These are phyloP conservation scores for Graphiopsis chlorocephala DNA, from an alignment of 2,329 filamentous ascomycete genomes.

Conservation along the genomic window DNA sequence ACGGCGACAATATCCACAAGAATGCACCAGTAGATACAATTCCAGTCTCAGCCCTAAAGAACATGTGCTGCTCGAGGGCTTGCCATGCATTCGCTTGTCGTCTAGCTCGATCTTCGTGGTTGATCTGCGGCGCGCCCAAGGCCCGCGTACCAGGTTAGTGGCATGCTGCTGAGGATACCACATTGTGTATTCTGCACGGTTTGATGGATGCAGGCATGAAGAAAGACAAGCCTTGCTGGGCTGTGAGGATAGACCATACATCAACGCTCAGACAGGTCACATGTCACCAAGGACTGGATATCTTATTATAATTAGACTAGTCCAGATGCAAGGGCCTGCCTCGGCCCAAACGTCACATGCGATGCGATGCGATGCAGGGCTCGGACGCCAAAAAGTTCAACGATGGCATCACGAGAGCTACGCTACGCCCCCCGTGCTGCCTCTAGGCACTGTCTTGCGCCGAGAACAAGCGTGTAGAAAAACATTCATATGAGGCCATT, in stretches of 20 bases:
- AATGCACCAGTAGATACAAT: not conserved
- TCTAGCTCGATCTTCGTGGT: not conserved
- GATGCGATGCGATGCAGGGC: not conserved
- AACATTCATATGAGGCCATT: conserved; percentile 1
- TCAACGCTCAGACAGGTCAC: not conserved
- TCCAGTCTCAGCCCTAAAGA: not conserved
- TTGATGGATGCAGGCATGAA: not conserved
- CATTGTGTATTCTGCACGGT: not conserved
- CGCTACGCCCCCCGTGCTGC: not conserved
- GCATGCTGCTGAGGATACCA: not conserved
- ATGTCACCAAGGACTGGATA: not conserved
- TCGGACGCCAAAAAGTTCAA: not conserved
- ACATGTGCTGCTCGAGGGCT: not conserved
- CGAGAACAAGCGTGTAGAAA: not conserved
- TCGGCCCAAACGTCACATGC: conserved; percentile 9
- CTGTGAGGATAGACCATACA: not conserved
- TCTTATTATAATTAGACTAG: not conserved
- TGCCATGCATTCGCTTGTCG: not conserved
- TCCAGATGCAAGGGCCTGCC: not conserved
- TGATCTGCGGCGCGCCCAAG: not conserved
- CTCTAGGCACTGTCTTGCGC: not conserved
- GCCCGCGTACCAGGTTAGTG: conserved; percentile 3
- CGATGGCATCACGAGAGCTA: conserved; percentile 4
- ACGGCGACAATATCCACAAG: not conserved
- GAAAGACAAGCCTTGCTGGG: not conserved